Percentiles rank a stretch among this genome's conserved stretches.
Conservation (phyloP, 1,284 basidiomycete species). For the Bondarzewia mesenterica region DNA sequence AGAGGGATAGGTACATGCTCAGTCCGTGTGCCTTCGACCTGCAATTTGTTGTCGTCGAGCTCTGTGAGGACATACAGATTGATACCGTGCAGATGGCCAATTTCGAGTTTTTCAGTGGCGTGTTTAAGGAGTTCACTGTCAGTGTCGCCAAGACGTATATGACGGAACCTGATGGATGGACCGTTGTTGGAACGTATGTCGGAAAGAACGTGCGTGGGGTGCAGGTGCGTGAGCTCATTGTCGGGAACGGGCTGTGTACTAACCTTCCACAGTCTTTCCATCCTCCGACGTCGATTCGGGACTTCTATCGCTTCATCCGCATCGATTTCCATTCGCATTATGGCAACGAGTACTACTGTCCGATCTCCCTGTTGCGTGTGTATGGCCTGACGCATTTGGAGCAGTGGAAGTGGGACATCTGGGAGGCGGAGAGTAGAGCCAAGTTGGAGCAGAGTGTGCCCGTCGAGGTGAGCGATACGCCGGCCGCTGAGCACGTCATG, state of each 20-base stretch:
- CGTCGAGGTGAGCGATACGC: no score
- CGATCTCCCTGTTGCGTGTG: slow-evolving; percentile 86
- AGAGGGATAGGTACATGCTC: slow-evolving; percentile 96
- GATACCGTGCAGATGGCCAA: slow-evolving; percentile 96
- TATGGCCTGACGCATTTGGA: slow-evolving; percentile 97
- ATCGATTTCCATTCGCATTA: slow-evolving; percentile 95
- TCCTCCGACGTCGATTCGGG: slow-evolving; percentile 55
- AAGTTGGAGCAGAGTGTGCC: slow-evolving; percentile 26
- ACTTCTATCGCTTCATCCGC: slow-evolving; percentile 90
- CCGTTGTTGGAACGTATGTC: slow-evolving; percentile 66
- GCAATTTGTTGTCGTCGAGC: slow-evolving; percentile 90
- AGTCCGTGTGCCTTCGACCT: slow-evolving; percentile 74
- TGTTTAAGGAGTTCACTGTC: slow-evolving; percentile 88
- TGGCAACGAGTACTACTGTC: slow-evolving; percentile 94
- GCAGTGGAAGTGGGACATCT: slow-evolving; percentile 87
- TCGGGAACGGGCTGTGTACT: background rate
- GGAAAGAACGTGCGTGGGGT: slow-evolving; percentile 90
- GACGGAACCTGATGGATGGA: slow-evolving; percentile 61
- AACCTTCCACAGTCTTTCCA: slow-evolving; percentile 58
- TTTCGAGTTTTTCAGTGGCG: slow-evolving; percentile 97
- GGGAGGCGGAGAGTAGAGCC: slow-evolving; percentile 55
- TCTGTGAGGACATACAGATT: slow-evolving; percentile 95
- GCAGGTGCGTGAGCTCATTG: slow-evolving; percentile 51
- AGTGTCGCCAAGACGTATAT: slow-evolving; percentile 75
- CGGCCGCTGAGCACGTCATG: background rate